Base-by-base conservation (phyloP, 139 green algal genomes). In the Pleodorina starrii region DNA sequence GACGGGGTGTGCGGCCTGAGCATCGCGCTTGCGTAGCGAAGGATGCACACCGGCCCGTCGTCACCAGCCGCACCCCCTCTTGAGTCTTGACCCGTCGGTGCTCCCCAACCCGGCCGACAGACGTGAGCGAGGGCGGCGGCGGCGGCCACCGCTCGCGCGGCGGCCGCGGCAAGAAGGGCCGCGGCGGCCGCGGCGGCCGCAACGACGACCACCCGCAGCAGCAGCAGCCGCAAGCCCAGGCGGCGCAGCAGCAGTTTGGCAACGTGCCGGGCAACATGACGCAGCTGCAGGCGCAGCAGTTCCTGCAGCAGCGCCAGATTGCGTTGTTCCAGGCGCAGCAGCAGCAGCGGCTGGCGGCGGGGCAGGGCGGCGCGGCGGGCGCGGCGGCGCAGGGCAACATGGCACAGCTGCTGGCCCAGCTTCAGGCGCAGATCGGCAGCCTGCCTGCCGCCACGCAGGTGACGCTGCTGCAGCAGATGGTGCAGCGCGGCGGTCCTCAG, bases 51-150 rank as follows among this genome's bases (percentile, higher is more conserved):
- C n/a, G n/a, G n/a, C n/a, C n/a, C n/a, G n/a, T n/a, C n/a, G n/a
- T n/a, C n/a, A n/a, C n/a, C n/a, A n/a, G n/a, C n/a, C n/a, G n/a
- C n/a, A n/a, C n/a, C n/a, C n/a, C n/a, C n/a, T n/a, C n/a, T n/a
- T n/a, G n/a, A n/a, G n/a, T n/a, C n/a, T n/a, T n/a, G n/a, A n/a
- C n/a, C n/a, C n/a, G n/a, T n/a, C n/a, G n/a, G n/a, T n/a, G n/a
- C n/a, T n/a, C n/a, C n/a, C n/a, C n/a, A n/a, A n/a, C n/a, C n/a
- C n/a, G n/a, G n/a, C 21, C 46, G 29, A 40, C 78, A 85, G 78
- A 73, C 51, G 57, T 59, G 27, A 86, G 79, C 38, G 79, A 86
- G 79, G 57, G 74, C n/a, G 76, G 76, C 76, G 76, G 76, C 76
- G 48, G 48, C 23, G 21, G 21, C 35, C 48, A 35, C 50, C 76